phyloP scores from a whole-genome alignment of 139 green algal genomes.

The Chlorella sp. region DNA sequence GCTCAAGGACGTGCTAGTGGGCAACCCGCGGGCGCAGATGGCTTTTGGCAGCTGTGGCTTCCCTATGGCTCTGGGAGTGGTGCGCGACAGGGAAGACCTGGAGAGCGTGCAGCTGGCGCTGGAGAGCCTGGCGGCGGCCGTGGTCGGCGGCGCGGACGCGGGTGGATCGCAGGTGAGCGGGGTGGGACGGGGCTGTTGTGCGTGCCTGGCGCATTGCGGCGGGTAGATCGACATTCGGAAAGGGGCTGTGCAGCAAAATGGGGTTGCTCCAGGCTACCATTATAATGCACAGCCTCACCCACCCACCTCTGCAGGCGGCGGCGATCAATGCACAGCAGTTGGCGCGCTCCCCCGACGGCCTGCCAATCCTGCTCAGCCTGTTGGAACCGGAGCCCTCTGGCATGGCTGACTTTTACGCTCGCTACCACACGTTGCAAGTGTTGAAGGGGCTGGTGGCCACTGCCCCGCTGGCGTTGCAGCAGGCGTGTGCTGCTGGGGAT shows the following conservation, averaged over 20 bases:
- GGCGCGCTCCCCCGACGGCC: conserved; percentile 57
- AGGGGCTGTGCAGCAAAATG: no score
- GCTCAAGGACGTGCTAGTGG: conserved; percentile 71
- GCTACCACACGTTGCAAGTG: conserved; percentile 89
- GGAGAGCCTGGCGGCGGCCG: conserved; percentile 72
- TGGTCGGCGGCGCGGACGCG: background rate
- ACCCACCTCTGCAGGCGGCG: conserved; percentile 30
- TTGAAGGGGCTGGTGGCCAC: conserved; percentile 72
- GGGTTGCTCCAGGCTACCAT: no score
- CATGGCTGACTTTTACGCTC: conserved; percentile 88
- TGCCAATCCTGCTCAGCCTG: conserved; percentile 81
- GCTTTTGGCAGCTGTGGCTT: conserved; percentile 84
- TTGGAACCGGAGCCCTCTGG: conserved; percentile 73
- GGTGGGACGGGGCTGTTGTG: background rate
- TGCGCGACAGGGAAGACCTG: conserved; percentile 80
- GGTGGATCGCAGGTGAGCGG: background rate
- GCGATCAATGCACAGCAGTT: conserved; percentile 87
- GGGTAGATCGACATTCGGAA: no score
- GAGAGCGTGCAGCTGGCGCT: conserved; percentile 82
- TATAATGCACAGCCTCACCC: no score
- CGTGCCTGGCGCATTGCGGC: background rate
- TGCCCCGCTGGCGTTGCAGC: conserved; percentile 1
- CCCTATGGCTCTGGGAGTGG: conserved; percentile 70
- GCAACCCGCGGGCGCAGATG: conserved; percentile 64
- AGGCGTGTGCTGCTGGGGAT: background rate